phyloP scores from a whole-genome alignment of 176 grass and related monocot species.

The Thinopyrum elongatum region DNA sequence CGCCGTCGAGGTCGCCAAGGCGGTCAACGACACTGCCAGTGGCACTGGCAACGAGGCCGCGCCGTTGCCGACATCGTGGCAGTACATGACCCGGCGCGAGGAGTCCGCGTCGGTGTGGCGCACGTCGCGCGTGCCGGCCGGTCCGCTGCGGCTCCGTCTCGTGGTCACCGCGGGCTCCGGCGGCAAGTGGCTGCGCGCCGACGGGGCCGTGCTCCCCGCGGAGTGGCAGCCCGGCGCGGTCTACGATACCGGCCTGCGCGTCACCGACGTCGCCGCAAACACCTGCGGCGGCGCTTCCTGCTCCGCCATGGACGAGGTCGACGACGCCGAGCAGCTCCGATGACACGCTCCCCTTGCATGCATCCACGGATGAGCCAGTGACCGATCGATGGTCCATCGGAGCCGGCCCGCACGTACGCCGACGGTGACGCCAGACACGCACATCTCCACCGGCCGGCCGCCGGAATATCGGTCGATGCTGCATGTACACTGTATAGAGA shows the following conservation, averaged over 20 bases:
- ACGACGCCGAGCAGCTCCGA: background rate
- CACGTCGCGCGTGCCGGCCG: conserved; percentile 18
- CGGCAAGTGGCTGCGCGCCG: conserved; percentile 55
- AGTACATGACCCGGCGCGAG: conserved; percentile 28
- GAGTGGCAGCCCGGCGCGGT: conserved; percentile 46
- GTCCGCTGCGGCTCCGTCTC: conserved; percentile 46
- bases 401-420: background rate
- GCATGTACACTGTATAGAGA: background rate
- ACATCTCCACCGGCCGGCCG: background rate
- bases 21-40: background rate
- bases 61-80: conserved; percentile 6
- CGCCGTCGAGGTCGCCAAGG: conserved; percentile 48
- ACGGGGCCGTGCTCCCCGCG: conserved; percentile 38
- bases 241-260: conserved; percentile 42
- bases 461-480: background rate
- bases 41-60: background rate
- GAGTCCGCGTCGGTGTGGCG: conserved; percentile 29
- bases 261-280: conserved; percentile 50
- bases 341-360: background rate
- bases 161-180: conserved; percentile 54
- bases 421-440: too few species aligned
- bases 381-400: background rate
- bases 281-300: conserved; percentile 20
- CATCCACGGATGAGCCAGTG: background rate
- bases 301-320: background rate